Conservation (phyloP, 192 early-diverging fungal species). For the Umbelopsis vinacea region DNA sequence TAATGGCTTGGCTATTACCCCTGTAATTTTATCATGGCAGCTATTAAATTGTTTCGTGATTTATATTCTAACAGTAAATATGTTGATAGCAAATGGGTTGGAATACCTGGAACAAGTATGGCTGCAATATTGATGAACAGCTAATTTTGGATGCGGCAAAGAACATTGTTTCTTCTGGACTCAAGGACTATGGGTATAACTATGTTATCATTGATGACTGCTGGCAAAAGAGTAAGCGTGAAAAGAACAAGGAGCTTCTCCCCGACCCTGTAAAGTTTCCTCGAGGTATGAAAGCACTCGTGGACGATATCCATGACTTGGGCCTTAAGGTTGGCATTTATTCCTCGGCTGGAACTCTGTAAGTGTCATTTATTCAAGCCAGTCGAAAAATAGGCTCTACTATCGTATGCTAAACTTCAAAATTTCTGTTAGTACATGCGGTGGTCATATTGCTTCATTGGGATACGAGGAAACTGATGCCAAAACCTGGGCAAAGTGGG, state of each 20-base stretch:
- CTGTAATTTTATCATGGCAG: neutral
- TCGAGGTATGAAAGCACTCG: conserved; percentile 44
- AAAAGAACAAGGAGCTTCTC: conserved; percentile 37
- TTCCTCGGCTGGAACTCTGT: conserved; percentile 41
- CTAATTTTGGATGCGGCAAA: conserved; percentile 56
- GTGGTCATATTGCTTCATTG: conserved; percentile 50
- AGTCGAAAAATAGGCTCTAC: too few species aligned
- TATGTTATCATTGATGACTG: conserved; percentile 64
- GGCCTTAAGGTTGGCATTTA: conserved; percentile 50
- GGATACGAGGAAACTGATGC: conserved; percentile 54
- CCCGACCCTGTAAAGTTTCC: conserved; percentile 54
- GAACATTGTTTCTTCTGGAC: conserved; percentile 43
- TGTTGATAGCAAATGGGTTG: conserved; percentile 51
- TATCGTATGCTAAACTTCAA: neutral
- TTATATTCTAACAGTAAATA: neutral
- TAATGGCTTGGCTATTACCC: conserved; percentile 21
- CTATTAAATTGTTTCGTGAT: too few species aligned
- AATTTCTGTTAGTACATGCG: conserved; percentile 48
- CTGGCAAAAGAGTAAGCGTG: conserved; percentile 52
- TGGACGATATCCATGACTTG: conserved; percentile 42
- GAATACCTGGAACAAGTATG: conserved; percentile 63
- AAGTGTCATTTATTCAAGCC: neutral
- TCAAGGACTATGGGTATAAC: conserved; percentile 53
- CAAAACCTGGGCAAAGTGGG: conserved; percentile 54
- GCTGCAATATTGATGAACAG: conserved; percentile 54